Percentiles rank a stretch among this genome's conserved stretches.
These are phyloP conservation scores for Venturia oleaginea DNA, from an alignment of 2,329 filamentous ascomycete species.

Conservation along the genomic window DNA sequence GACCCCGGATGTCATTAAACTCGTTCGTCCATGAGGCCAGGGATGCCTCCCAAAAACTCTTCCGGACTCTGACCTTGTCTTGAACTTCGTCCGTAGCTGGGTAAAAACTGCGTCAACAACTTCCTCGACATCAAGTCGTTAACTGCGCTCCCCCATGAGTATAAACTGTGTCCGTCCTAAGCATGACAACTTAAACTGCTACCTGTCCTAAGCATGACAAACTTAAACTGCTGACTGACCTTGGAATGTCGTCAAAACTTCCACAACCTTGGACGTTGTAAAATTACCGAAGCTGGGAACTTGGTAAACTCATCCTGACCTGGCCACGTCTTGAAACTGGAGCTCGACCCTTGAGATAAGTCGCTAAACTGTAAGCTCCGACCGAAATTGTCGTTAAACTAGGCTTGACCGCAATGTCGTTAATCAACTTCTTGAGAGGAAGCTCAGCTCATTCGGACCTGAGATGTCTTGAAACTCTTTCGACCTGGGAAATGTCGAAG, in stretches of 20 bases:
- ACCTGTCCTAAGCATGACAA: neutral
- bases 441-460: no score
- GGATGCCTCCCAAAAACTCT: neutral
- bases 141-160: neutral
- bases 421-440: no score
- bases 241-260: neutral
- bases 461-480: no score
- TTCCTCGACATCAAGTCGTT: neutral
- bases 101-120: neutral
- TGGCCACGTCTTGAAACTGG: neutral
- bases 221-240: neutral
- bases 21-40: slow-evolving; percentile 3
- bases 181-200: slow-evolving; percentile 5
- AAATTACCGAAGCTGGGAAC: neutral
- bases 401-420: neutral
- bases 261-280: slow-evolving; percentile 1
- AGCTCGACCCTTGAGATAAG: neutral
- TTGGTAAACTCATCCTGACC: neutral
- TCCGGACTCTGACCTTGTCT: slow-evolving; percentile 3
- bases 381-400: neutral
- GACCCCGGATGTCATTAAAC: slow-evolving; percentile 2
- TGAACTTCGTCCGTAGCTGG: slow-evolving; percentile 1
- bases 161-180: neutral
- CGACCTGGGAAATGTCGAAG: neutral
- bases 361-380: neutral